phyloP scores from a whole-genome alignment of 805 yeast species.

The Brettanomyces custersianus region DNA sequence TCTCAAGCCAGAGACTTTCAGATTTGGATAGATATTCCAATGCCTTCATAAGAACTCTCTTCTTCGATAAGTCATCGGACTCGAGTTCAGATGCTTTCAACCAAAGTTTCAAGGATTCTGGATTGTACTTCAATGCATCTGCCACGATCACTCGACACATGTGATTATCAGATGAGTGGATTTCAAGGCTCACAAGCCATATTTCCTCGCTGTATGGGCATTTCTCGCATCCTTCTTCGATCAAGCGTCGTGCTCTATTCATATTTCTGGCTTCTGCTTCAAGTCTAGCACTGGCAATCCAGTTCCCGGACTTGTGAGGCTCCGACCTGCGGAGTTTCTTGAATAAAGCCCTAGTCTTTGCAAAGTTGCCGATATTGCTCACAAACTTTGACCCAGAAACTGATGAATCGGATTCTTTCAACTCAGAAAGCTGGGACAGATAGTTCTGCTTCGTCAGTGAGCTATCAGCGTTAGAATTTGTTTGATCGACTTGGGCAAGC shows the following conservation, averaged over 20 bases:
- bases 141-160: constrained; percentile 51
- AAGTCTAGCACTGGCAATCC: constrained; percentile 80
- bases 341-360: constrained; percentile 50
- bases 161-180: constrained; percentile 38
- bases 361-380: constrained; percentile 43
- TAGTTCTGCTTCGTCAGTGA: constrained; percentile 22
- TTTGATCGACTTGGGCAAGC: constrained; percentile 24
- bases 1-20: constrained; percentile 57
- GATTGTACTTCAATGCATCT: constrained; percentile 52
- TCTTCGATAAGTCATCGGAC: constrained; percentile 40
- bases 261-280: constrained; percentile 59
- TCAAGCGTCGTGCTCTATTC: constrained; percentile 47
- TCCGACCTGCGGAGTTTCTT: constrained; percentile 62
- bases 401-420: constrained; percentile 9
- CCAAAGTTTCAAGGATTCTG: constrained; percentile 63
- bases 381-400: constrained; percentile 12
- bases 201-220: constrained; percentile 62
- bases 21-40: constrained; percentile 54
- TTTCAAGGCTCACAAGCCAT: constrained; percentile 74
- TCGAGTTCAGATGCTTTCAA: constrained; percentile 60
- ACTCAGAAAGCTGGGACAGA: constrained; percentile 29
- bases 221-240: constrained; percentile 64
- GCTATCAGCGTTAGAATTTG: constrained; percentile 21
- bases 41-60: constrained; percentile 59
- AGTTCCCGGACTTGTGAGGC: constrained; percentile 65